Evolutionary conservation across 202 grass and related monocot genomes (phyloP).

Genomic region (Setaria italica): DNA sequence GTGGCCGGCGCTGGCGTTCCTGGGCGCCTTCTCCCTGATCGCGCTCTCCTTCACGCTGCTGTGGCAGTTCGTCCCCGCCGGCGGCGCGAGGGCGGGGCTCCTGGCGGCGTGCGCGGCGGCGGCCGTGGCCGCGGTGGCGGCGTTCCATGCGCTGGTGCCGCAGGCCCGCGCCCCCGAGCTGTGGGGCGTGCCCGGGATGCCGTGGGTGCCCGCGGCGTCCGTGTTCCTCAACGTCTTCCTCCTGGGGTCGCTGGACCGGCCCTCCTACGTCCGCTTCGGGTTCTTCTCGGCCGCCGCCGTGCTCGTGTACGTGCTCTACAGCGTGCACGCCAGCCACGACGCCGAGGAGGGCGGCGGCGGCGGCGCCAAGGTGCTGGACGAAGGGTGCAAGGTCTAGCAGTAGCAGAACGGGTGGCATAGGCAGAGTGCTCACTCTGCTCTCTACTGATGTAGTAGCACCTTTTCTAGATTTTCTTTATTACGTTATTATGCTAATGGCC

Average conservation of each 20-base stretch:
- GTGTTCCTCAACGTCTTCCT: slow-evolving; percentile 95
- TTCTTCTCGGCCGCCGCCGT: slow-evolving; percentile 63
- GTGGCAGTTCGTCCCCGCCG: slow-evolving; percentile 59
- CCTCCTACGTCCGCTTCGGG: slow-evolving; percentile 79
- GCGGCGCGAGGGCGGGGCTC: slow-evolving; percentile 22
- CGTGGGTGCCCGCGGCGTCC: slow-evolving; percentile 85
- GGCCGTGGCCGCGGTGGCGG: slow-evolving; percentile 44
- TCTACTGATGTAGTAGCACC: background rate
- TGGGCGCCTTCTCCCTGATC: slow-evolving; percentile 58
- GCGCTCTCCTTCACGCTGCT: slow-evolving; percentile 74
- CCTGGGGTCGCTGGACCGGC: slow-evolving; percentile 66
- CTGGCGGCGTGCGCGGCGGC: slow-evolving; percentile 43
- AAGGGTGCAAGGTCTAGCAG: slow-evolving; percentile 45
- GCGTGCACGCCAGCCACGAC: slow-evolving; percentile 83
- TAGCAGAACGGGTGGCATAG: background rate
- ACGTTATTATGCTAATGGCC: background rate
- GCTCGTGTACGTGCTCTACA: slow-evolving; percentile 75
- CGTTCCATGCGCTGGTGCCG: slow-evolving; percentile 73
- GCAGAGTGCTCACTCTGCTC: background rate
- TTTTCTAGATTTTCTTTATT: background rate
- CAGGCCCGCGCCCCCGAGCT: slow-evolving; percentile 65
- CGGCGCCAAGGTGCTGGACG: slow-evolving; percentile 56
- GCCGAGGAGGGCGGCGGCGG: slow-evolving; percentile 52
- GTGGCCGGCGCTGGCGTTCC: slow-evolving; percentile 60
- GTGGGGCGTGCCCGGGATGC: slow-evolving; percentile 94